Base-by-base conservation (phyloP, 2,329 filamentous ascomycete species). In the Beauveria caledonica region DNA sequence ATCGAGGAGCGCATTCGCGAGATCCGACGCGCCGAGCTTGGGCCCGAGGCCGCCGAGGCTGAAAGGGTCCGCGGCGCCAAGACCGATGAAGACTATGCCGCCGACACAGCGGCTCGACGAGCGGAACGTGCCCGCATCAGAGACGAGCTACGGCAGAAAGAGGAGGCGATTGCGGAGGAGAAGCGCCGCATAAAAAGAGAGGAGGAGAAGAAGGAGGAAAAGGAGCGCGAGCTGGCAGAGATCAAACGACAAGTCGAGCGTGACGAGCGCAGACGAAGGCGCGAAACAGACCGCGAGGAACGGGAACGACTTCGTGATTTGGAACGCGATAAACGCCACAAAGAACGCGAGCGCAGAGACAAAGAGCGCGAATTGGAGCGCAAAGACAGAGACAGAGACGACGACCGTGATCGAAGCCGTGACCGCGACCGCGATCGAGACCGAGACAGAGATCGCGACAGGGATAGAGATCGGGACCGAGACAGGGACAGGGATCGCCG, bases 81-180 rank as follows among this genome's bases (percentile, higher is more conserved):
- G 71, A 88, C 85, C 1, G 89, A 93, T 65, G 83, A 86, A 60
- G 85, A 88, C 53, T 93, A 92, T 70, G 85, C 83, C 1, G 80
- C 80, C 51, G 88, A 90, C 62, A 86, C 86, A 2, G 80, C 83
- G 10, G 77, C 76, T 7, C 83, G 85, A 54, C 77, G 82, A 39
- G 77, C 79, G 9, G 82, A 86, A 59, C 82, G 88, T 11, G 84
- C 86, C 63, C 80, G 79, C 39, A 76, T 85, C 10, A 79, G 85
- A 59, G 81, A 86, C 51, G 83, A 86, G 65, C 74, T 86, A 19
- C 77, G 81, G 57, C 78, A 78, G 49, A 81, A 84, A 64, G 82
- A 87, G 64, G 78, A 78, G 21, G 81, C 83, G 59, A 81, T 84
- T 39, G 80, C 86, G 60, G 85, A 83, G 68, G 83, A 86, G 70